Percentiles rank a stretch among this genome's conserved stretches.
phyloP scores from a whole-genome alignment of 371 early-diverging fungal genomes.

The Lichtheimia corymbifera region DNA sequence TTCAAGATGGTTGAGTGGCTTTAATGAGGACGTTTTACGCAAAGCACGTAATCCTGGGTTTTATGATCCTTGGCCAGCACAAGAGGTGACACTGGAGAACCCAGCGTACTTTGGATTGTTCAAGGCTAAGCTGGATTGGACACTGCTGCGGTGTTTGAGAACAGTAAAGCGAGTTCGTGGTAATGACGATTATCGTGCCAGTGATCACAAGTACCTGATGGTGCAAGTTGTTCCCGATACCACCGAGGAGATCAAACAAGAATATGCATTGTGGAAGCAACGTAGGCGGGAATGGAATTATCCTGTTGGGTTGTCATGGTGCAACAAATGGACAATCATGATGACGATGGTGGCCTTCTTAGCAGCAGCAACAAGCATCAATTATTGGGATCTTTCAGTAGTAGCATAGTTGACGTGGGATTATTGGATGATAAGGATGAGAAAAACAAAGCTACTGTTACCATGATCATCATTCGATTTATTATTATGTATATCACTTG shows the following conservation, averaged over 20 bases:
- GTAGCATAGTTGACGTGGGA: too few relatives aligned
- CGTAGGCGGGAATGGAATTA: slow-evolving; percentile 10
- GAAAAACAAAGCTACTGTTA: too few relatives aligned
- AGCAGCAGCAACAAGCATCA: too few relatives aligned
- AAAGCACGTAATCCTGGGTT: slow-evolving; percentile 75
- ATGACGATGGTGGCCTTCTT: too few relatives aligned
- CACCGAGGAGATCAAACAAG: slow-evolving; percentile 11
- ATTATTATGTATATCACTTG: too few relatives aligned
- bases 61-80: slow-evolving; percentile 69
- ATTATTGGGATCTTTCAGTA: too few relatives aligned
- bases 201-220: slow-evolving; percentile 78
- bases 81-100: slow-evolving; percentile 68
- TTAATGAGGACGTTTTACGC: slow-evolving; percentile 44
- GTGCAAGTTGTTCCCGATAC: slow-evolving; percentile 53
- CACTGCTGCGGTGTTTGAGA: slow-evolving; percentile 63
- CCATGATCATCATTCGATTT: too few relatives aligned
- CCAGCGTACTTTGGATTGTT: slow-evolving; percentile 64
- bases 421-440: too few relatives aligned
- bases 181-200: slow-evolving; percentile 65
- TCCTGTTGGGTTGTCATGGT: not conserved
- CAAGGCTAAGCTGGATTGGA: slow-evolving; percentile 79
- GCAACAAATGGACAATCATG: too few relatives aligned
- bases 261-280: slow-evolving; percentile 12
- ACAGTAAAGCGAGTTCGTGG: slow-evolving; percentile 55
- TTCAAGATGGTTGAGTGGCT: slow-evolving; percentile 29